These are phyloP conservation scores for Raphidocelis subcapitata DNA, from an alignment of 139 green algal species.

Conservation along the genomic window DNA sequence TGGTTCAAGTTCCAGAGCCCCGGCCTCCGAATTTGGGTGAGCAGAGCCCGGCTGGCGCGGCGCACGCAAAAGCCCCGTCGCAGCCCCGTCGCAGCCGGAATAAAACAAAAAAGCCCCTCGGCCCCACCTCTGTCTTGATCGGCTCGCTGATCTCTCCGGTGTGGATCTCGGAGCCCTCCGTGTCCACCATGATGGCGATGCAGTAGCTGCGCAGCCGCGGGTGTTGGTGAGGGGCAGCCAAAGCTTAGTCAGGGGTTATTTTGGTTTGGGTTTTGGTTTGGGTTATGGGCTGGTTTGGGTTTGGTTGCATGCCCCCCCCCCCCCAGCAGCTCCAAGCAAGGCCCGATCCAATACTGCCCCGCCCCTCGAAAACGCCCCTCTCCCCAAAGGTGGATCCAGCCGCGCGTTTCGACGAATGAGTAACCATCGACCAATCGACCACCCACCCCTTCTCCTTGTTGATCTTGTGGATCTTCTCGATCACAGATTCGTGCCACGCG, in stretches of 20 bases:
- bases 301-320: background rate
- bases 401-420: no score
- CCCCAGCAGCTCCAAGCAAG: background rate
- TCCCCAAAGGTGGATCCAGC: no score
- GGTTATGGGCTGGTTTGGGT: background rate
- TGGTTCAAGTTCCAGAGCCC: no score
- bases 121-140: constrained; percentile 55
- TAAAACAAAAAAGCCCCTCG: no score
- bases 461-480: constrained; percentile 60
- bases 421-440: no score
- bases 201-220: constrained; percentile 44
- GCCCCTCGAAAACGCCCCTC: no score
- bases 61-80: no score
- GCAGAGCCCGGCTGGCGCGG: no score
- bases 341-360: background rate
- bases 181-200: constrained; percentile 83
- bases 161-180: constrained; percentile 85
- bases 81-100: no score
- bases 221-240: background rate
- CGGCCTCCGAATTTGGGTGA: no score
- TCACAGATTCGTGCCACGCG: constrained; percentile 63
- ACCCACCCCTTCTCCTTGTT: constrained; percentile 78
- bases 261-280: background rate
- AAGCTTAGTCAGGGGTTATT: background rate
- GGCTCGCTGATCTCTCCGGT: constrained; percentile 53